phyloP scores from a whole-genome alignment of 2,329 filamentous ascomycete species.

The Cercospora sp. region DNA sequence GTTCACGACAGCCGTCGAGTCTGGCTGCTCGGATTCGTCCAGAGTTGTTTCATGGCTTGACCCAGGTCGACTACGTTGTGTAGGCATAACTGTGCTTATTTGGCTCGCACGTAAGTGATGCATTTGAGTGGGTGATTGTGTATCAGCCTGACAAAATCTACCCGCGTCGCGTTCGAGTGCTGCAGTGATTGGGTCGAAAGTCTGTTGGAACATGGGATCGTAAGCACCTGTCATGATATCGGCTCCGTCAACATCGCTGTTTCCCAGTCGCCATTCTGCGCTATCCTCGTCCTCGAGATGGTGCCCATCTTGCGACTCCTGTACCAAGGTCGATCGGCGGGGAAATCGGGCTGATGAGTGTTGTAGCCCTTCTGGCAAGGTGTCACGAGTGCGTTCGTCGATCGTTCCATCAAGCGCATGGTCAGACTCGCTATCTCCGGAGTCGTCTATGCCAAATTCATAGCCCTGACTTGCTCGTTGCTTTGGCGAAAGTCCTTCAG shows the following conservation, averaged over 20 bases:
- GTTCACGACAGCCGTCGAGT: not conserved
- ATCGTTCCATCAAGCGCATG: not conserved
- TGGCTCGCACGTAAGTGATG: slow-evolving; percentile 8
- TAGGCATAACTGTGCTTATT: slow-evolving; percentile 18
- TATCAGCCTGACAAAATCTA: slow-evolving; percentile 21
- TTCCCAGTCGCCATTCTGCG: not conserved
- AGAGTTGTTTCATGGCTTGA: not conserved
- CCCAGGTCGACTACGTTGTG: slow-evolving; percentile 10
- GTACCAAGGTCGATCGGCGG: slow-evolving; percentile 2
- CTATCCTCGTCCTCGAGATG: slow-evolving; percentile 4
- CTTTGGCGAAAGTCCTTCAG: not conserved
- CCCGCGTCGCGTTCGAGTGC: slow-evolving; percentile 26
- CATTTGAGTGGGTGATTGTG: slow-evolving; percentile 15
- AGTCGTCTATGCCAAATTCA: slow-evolving; percentile 5
- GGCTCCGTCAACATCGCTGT: not conserved
- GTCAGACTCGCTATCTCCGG: slow-evolving; percentile 1
- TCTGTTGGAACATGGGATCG: slow-evolving; percentile 22
- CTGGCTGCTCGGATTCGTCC: not conserved
- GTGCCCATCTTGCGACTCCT: slow-evolving; percentile 11
- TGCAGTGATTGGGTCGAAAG: slow-evolving; percentile 26
- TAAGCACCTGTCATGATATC: not conserved
- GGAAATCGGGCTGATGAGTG: not conserved
- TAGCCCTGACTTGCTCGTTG: slow-evolving; percentile 7
- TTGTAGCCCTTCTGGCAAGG: not conserved
- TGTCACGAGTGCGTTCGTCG: not conserved